A percentile compares a stretch with the other conserved stretches of the same genome.
phyloP scores from a whole-genome alignment of 176 grass and related monocot species.

The Paspalum vaginatum region DNA sequence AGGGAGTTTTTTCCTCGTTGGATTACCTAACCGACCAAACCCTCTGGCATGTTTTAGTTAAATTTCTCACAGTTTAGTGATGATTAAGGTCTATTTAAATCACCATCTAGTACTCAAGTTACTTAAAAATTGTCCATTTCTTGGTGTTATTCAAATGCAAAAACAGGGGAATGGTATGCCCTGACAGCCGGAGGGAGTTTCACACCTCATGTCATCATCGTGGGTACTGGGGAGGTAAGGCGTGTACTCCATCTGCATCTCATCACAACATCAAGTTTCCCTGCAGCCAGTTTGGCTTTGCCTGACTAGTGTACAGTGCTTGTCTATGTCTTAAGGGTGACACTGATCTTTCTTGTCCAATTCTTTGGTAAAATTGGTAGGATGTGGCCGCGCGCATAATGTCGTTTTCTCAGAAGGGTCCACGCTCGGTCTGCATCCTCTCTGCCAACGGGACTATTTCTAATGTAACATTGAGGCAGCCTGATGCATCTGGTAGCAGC shows the following conservation, averaged over 20 bases:
- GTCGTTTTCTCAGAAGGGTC: conserved; percentile 92
- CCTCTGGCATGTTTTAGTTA: not conserved
- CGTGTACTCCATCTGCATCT: not conserved
- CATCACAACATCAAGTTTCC: not conserved
- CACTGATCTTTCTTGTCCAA: conserved; percentile 14
- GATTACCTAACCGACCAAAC: conserved; percentile 26
- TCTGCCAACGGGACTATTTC: conserved; percentile 86
- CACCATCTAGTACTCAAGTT: not conserved
- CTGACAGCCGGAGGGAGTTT: conserved; percentile 94
- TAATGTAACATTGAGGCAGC: conserved; percentile 66
- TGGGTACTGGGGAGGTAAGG: conserved; percentile 83
- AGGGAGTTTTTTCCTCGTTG: not conserved
- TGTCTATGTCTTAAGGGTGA: not conserved
- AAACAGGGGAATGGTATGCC: conserved; percentile 93
- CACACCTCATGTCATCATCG: conserved; percentile 86
- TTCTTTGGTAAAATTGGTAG: conserved; percentile 30
- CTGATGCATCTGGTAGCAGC: conserved; percentile 60
- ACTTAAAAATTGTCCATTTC: not conserved
- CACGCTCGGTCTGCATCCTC: conserved; percentile 82
- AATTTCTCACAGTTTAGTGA: not conserved
- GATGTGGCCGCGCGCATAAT: conserved; percentile 81
- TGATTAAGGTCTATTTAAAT: not conserved
- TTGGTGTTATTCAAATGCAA: conserved; percentile 3
- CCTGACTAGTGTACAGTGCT: conserved; percentile 7
- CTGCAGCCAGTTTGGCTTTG: conserved; percentile 22